These are phyloP conservation scores for Dissoconium aciculare DNA, from an alignment of 2,329 filamentous ascomycete genomes.

Conservation along the genomic window DNA sequence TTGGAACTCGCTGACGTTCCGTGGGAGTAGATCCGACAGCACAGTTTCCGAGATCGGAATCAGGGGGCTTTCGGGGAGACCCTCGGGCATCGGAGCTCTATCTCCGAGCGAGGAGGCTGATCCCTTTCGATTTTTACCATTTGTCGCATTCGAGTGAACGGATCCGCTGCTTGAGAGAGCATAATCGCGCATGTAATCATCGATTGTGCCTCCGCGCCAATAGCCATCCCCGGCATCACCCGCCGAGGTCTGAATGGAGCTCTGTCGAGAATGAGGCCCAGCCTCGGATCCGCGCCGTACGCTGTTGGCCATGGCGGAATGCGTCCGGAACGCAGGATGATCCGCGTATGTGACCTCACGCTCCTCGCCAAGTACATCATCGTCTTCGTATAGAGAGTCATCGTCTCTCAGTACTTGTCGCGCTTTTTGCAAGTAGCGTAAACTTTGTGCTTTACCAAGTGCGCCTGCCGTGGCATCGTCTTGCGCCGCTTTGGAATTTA, in stretches of 20 bases:
- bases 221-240: slow-evolving; percentile 8
- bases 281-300: slow-evolving; percentile 8
- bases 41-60: too few relatives aligned
- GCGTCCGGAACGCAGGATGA: slow-evolving; percentile 18
- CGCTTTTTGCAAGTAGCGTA: slow-evolving; percentile 12
- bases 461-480: neutral
- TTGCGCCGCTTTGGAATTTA: neutral
- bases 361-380: slow-evolving; percentile 11
- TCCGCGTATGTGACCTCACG: slow-evolving; percentile 17
- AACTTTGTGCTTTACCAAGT: slow-evolving; percentile 8
- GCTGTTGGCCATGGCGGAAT: slow-evolving; percentile 14
- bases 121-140: neutral
- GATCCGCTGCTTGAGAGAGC: neutral
- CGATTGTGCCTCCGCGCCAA: slow-evolving; percentile 15
- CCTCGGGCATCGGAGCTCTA: neutral
- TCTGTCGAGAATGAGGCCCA: slow-evolving; percentile 3
- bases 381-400: slow-evolving; percentile 37
- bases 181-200: slow-evolving; percentile 13
- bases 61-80: too few relatives aligned
- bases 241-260: neutral
- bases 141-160: neutral
- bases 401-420: slow-evolving; percentile 9
- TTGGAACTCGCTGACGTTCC: neutral
- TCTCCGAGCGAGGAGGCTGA: neutral
- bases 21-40: neutral